A percentile compares a stretch with the other conserved stretches of the same genome.
Conservation (phyloP, 1,284 basidiomycete species). For the Cryptococcus depauperatus region DNA sequence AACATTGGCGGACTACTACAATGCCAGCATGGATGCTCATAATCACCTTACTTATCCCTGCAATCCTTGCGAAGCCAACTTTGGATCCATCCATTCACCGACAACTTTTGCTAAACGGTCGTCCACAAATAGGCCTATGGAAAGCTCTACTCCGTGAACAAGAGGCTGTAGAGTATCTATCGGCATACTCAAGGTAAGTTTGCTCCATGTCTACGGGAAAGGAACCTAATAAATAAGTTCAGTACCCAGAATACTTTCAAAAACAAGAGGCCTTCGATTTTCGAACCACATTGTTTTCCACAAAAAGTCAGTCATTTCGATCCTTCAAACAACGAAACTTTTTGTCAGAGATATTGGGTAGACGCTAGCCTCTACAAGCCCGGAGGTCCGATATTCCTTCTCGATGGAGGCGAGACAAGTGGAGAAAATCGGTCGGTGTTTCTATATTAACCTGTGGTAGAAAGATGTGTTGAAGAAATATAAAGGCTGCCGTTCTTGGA, state of each 20-base stretch:
- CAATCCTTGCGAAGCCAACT: not conserved
- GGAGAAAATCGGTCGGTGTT: slow-evolving; percentile 33
- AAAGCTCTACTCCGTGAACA: slow-evolving; percentile 18
- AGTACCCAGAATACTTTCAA: not conserved
- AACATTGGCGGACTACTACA: too few species aligned
- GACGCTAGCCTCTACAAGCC: slow-evolving; percentile 71
- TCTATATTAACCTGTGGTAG: not conserved
- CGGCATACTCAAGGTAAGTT: too few species aligned
- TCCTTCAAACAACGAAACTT: slow-evolving; percentile 40
- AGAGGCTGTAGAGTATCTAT: slow-evolving; percentile 1
- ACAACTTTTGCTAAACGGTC: slow-evolving; percentile 26
- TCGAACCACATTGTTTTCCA: slow-evolving; percentile 54
- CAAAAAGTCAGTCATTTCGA: slow-evolving; percentile 73
- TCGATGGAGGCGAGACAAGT: slow-evolving; percentile 74
- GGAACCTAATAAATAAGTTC: too few species aligned
- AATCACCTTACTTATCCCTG: not conserved
- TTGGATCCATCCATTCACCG: slow-evolving; percentile 21
- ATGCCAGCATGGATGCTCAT: too few species aligned
- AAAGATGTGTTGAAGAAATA: too few species aligned
- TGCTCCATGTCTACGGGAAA: too few species aligned
- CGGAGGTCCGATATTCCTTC: slow-evolving; percentile 66
- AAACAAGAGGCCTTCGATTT: not conserved
- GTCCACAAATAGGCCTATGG: slow-evolving; percentile 34
- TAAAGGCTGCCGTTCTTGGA: slow-evolving; percentile 44
- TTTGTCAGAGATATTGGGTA: slow-evolving; percentile 67